Percentiles rank a stretch among this genome's conserved stretches.
phyloP scores from a whole-genome alignment of 179 eudicot genomes.

The Spergularia azorica region DNA sequence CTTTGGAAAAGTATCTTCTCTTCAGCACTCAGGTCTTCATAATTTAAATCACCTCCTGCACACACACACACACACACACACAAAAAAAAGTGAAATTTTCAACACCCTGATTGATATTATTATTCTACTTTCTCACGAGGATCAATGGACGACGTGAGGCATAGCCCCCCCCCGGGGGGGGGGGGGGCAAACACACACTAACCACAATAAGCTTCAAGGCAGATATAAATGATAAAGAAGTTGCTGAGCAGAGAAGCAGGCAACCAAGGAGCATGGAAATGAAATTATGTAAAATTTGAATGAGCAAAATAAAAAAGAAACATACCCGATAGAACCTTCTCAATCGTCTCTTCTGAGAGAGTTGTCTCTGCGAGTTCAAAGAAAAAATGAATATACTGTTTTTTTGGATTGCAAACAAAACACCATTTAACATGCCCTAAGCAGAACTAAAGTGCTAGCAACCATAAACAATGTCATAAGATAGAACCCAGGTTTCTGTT shows the following conservation, averaged over 20 bases:
- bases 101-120: neutral
- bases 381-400: neutral
- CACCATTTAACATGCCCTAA: no score
- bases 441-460: no score
- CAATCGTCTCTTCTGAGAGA: conserved; percentile 77
- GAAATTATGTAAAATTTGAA: neutral
- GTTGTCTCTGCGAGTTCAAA: conserved; percentile 42
- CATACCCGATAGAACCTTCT: conserved; percentile 77
- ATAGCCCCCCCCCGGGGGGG: no score
- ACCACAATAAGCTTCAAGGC: no score
- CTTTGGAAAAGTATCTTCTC: conserved; percentile 73
- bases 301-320: neutral
- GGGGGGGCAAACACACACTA: neutral
- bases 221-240: neutral
- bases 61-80: no score
- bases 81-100: no score
- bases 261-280: neutral
- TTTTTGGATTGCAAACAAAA: no score
- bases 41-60: conserved; percentile 54
- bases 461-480: no score
- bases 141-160: neutral
- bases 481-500: no score
- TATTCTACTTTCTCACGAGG: neutral
- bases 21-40: conserved; percentile 60
- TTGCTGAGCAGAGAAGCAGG: neutral